Base-by-base conservation (phyloP, 495 filamentous ascomycete genomes). In the Penicillium desertorum region DNA sequence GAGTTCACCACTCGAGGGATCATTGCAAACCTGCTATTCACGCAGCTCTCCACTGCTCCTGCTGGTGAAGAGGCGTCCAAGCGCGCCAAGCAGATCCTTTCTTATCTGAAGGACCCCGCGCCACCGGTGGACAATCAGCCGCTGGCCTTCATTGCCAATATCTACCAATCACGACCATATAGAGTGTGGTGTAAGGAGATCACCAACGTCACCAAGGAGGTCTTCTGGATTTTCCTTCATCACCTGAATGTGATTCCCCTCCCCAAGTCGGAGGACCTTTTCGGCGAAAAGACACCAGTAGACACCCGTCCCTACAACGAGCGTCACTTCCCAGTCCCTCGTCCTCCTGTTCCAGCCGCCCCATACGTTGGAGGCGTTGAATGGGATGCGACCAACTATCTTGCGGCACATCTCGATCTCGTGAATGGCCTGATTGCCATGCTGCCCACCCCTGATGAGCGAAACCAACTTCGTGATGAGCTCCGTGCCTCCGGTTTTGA, bases 161-260 rank as follows among this genome's bases (percentile, higher is more conserved):
- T 98, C 77, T 88, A 89, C 61, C 86, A 88, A 34, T 83, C 90
- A 29, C 83, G 94, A 0, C 94, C 94, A 0, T 98, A 96, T 66
- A 86, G 88, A 11, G 84, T 95, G 12, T 98, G 94, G 94, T 89
- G 86, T 75, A 93, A 91, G 71, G 94, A 98, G 69, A 85, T 93
- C 17, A 85, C 84, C 49, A 90, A 88, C 61, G 92, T 98, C 44
- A 96, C 91, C 34, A 98, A 98, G 71, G 94, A 98, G 70, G 94
- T 98, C 27, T 98, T 98, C 71, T 98, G 94, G 94, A 98, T 98
- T 66, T 98, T 98, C 75, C 79, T 97, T 53, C 94, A 98, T 68
- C 86, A 92, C 56, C 75, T 93, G 47, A 98, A 98, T 62, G 86
- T 97, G 57, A 83, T 98, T 50, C 83, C 90, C 4, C 66, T 74